Base-by-base conservation (phyloP, 805 yeast genomes). In the Candida hungchunana region DNA sequence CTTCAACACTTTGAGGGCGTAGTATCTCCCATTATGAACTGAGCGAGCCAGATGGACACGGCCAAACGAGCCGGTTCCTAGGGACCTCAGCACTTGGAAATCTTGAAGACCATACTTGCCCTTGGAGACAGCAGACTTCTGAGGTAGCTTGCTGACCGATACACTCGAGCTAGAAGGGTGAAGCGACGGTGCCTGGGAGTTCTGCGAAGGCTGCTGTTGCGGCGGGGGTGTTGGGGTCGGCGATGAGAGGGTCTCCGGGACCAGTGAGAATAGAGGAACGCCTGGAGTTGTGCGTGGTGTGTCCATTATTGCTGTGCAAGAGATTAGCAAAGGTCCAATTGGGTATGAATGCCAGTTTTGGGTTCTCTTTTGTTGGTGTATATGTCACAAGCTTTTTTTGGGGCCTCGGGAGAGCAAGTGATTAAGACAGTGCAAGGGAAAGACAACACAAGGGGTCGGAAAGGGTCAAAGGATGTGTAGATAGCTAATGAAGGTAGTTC, bases 41-140 rank as follows among this genome's bases (percentile, higher is more conserved):
- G 89, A 79, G 26, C 93, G 69, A 5, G 86, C 95, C 38, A 89
- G 64, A 62, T 89, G 97, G 29, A 89, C 97, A 43, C 97, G 71
- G 17, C 97, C 97, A 65, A 89, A 89, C 3, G 96, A 88, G 2
- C 97, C 97, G 0, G 97, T 89, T 2, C 97, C 97, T 39, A 89
- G 67, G 6, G 97, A 89, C 47, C 96, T 73, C 69, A 83, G 71
- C 41, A 88, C 79, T 47, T 79, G 82, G 56, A 89, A 89, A 64
- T 89, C 97, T 17, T 69, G 61, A 12, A 89, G 62, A 11, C 83
- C 72, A 59, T 89, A 89, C 56, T 87, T 88, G 12, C 96, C 96
- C 26, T 48, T 53, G 4, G 59, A 54, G 1, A 50, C 43, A 1
- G 58, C 40, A 0, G 59, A 54, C 32, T 49, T 51, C 31, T 50